A percentile compares a stretch with the other conserved stretches of the same genome.
These are phyloP conservation scores for Lodderomyces oxycetoniae DNA, from an alignment of 1,139 yeast species.

Conservation along the genomic window DNA sequence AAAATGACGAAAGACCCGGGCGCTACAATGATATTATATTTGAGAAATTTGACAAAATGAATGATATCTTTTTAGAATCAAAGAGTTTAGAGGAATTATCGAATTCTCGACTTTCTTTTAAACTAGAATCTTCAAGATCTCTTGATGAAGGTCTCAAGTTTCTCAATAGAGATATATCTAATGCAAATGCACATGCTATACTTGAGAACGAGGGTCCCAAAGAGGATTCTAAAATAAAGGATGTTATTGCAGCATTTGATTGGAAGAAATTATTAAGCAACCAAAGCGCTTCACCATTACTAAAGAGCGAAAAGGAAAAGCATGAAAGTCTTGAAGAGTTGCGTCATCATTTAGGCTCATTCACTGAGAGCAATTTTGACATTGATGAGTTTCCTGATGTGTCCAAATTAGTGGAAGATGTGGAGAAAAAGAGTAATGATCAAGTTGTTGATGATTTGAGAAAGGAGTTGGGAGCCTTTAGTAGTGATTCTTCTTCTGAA, in stretches of 20 bases:
- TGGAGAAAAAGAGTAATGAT: constrained; percentile 6
- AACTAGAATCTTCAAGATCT: too few relatives aligned
- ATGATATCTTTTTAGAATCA: constrained; percentile 6
- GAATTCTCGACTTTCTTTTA: too few relatives aligned
- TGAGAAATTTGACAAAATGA: constrained; percentile 12
- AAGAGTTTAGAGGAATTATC: constrained; percentile 5
- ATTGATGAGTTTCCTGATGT: constrained; percentile 14
- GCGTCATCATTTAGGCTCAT: constrained; percentile 20
- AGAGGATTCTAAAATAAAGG: too few relatives aligned
- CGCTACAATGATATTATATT: constrained; percentile 9
- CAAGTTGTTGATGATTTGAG: constrained; percentile 8
- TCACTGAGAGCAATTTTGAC: constrained; percentile 18
- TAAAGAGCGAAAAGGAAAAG: constrained; percentile 3
- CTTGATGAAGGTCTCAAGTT: too few relatives aligned
- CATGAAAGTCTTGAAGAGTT: constrained; percentile 4
- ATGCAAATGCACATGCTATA: too few relatives aligned
- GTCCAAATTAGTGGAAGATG: constrained; percentile 9
- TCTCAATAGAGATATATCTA: too few relatives aligned
- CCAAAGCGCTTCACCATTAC: constrained; percentile 6
- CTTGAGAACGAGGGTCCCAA: too few relatives aligned
- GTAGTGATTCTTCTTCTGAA: background rate
- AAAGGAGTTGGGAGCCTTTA: constrained; percentile 6
- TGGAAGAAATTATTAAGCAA: constrained; percentile 6
- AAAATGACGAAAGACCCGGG: constrained; percentile 6
- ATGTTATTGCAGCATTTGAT: constrained; percentile 7